phyloP scores from a whole-genome alignment of 306 rosid species.

The Vigna trinervia region DNA sequence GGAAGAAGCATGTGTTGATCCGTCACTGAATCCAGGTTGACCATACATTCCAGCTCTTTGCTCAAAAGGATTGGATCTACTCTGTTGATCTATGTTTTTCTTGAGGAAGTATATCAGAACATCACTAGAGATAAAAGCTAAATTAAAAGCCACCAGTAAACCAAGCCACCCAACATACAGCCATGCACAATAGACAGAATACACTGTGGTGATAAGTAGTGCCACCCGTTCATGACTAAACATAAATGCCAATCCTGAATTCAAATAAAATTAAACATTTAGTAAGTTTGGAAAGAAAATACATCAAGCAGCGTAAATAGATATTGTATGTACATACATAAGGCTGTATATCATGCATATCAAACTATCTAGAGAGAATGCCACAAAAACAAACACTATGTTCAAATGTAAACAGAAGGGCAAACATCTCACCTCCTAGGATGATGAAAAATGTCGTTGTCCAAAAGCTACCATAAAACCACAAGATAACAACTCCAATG shows the following conservation, averaged over 20 bases:
- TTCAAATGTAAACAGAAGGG: conserved; percentile 35
- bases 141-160: conserved; percentile 74
- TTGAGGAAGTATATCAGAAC: conserved; percentile 79
- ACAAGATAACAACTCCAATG: conserved; percentile 74
- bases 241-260: conserved; percentile 85
- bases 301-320: conserved; percentile 7
- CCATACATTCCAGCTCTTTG: conserved; percentile 78
- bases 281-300: conserved; percentile 44
- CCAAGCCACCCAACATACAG: conserved; percentile 90
- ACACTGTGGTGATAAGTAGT: conserved; percentile 68
- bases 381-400: conserved; percentile 21
- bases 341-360: not conserved
- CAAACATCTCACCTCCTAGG: conserved; percentile 80
- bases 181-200: conserved; percentile 91
- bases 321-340: conserved; percentile 22
- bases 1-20: conserved; percentile 61
- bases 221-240: conserved; percentile 79
- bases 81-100: conserved; percentile 72
- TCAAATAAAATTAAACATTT: conserved; percentile 45
- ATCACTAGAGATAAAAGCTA: conserved; percentile 92
- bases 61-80: conserved; percentile 66
- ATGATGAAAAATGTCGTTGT: conserved; percentile 70
- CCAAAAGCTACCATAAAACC: conserved; percentile 99
- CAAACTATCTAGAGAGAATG: not conserved
- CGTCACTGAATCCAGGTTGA: conserved; percentile 71